These are phyloP conservation scores for Starmerella bombicola DNA, from an alignment of 805 yeast genomes.

Conservation along the genomic window DNA sequence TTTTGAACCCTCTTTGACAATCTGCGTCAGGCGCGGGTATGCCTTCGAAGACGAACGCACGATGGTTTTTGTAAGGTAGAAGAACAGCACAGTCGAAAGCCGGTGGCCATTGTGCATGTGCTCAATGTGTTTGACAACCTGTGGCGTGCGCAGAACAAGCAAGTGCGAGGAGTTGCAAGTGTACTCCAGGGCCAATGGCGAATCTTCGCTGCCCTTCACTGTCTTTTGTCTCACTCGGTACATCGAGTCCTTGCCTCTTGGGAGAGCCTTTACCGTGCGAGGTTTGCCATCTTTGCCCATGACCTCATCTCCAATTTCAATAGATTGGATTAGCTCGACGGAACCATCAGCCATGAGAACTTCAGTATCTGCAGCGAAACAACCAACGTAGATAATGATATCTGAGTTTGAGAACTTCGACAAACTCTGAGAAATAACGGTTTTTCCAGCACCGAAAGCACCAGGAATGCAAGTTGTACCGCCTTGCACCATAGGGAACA, in stretches of 20 bases:
- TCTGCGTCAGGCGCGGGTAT: slow-evolving; percentile 16
- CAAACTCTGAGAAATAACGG: slow-evolving; percentile 93
- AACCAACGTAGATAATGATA: slow-evolving; percentile 85
- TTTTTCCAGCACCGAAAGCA: slow-evolving; percentile 99
- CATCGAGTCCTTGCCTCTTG: slow-evolving; percentile 36
- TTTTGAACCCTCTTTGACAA: slow-evolving; percentile 23
- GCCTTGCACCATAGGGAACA: slow-evolving; percentile 99
- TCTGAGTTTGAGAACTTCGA: slow-evolving; percentile 97
- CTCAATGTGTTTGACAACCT: slow-evolving; percentile 15
- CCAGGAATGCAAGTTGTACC: slow-evolving; percentile 99
- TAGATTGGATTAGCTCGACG: slow-evolving; percentile 28
- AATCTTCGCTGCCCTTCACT: background rate
- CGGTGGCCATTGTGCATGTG: background rate
- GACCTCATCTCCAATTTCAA: slow-evolving; percentile 32
- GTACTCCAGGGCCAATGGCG: slow-evolving; percentile 20
- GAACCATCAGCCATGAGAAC: slow-evolving; percentile 38
- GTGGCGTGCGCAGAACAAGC: slow-evolving; percentile 32
- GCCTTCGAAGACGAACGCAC: background rate
- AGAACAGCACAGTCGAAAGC: slow-evolving; percentile 4
- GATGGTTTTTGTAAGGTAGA: background rate
- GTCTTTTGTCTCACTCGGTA: slow-evolving; percentile 29
- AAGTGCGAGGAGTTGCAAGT: slow-evolving; percentile 33
- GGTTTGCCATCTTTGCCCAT: slow-evolving; percentile 36
- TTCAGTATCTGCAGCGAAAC: slow-evolving; percentile 20
- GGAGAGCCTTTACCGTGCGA: slow-evolving; percentile 32